These are phyloP conservation scores for Bullera alba DNA, from an alignment of 768 basidiomycete species.

Conservation along the genomic window DNA sequence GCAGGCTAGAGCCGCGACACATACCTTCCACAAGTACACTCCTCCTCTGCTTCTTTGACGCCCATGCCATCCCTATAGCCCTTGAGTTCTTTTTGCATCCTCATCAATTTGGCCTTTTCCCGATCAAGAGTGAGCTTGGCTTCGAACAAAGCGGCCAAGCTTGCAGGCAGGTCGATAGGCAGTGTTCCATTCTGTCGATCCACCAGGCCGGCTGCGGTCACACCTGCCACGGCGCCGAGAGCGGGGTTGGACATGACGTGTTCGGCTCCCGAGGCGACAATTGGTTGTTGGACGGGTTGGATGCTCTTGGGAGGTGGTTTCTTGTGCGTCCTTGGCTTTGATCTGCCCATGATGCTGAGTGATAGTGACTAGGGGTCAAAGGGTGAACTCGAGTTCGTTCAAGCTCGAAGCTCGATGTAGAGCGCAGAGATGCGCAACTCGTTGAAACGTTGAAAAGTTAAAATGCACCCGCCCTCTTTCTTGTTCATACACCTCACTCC, in stretches of 20 bases:
- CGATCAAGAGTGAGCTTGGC: conserved; percentile 40
- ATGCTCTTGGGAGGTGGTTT: conserved; percentile 25
- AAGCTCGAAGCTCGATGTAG: too few species aligned
- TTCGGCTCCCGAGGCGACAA: conserved; percentile 21
- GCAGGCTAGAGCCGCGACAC: background rate
- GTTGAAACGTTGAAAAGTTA: too few species aligned
- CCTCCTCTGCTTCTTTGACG: conserved; percentile 14
- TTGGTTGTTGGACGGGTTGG: background rate
- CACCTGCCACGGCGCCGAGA: conserved; percentile 4
- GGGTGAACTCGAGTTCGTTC: too few species aligned
- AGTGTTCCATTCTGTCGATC: conserved; percentile 1
- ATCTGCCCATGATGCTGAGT: conserved; percentile 15
- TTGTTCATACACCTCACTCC: background rate
- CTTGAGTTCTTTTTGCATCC: conserved; percentile 41
- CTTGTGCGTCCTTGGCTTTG: conserved; percentile 32
- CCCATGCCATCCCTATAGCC: conserved; percentile 29
- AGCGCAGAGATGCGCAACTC: too few species aligned
- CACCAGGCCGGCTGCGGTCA: conserved; percentile 3
- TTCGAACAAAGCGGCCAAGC: conserved; percentile 41
- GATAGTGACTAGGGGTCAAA: too few species aligned
- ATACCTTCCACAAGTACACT: conserved; percentile 30
- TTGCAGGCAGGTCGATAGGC: conserved; percentile 36
- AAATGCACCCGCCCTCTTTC: background rate
- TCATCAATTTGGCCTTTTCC: conserved; percentile 39
- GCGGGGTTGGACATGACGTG: background rate